phyloP scores from a whole-genome alignment of 805 yeast genomes.

The Monosporozyma siamensis region DNA sequence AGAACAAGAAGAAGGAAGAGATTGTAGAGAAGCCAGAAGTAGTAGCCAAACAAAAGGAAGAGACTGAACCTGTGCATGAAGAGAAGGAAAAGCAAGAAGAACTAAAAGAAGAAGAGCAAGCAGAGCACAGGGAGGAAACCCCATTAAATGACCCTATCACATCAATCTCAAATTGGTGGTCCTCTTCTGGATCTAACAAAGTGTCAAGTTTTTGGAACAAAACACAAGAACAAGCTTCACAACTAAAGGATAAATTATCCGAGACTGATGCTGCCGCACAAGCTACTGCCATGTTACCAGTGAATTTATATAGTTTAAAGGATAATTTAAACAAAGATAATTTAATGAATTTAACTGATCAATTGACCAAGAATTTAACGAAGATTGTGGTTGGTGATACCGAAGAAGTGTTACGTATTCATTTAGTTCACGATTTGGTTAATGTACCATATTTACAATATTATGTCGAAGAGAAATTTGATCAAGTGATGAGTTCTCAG shows the following conservation, averaged over 20 bases:
- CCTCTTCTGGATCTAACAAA: conserved; percentile 53
- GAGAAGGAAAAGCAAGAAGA: conserved; percentile 12
- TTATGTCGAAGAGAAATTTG: conserved; percentile 44
- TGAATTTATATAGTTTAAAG: not conserved
- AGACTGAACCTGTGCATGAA: conserved; percentile 15
- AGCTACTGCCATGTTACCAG: conserved; percentile 8
- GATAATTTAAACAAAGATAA: conserved; percentile 20
- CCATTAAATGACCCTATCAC: conserved; percentile 50
- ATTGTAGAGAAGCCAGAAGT: no score
- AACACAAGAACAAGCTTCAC: conserved; percentile 41
- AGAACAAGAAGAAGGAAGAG: no score
- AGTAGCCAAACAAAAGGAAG: no score
- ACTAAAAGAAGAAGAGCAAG: conserved; percentile 12
- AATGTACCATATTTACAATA: conserved; percentile 37
- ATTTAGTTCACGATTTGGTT: conserved; percentile 58
- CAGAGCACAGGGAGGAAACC: conserved; percentile 9
- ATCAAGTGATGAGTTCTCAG: conserved; percentile 52
- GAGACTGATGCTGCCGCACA: conserved; percentile 27
- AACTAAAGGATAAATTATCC: conserved; percentile 28
- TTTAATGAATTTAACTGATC: conserved; percentile 23
- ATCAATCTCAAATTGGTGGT: conserved; percentile 68
- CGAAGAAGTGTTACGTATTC: conserved; percentile 49
- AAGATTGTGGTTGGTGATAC: conserved; percentile 32
- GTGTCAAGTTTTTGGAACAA: conserved; percentile 60
- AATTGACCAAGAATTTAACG: conserved; percentile 26